phyloP scores from a whole-genome alignment of 202 grass and related monocot species.

The Setaria viridis region DNA sequence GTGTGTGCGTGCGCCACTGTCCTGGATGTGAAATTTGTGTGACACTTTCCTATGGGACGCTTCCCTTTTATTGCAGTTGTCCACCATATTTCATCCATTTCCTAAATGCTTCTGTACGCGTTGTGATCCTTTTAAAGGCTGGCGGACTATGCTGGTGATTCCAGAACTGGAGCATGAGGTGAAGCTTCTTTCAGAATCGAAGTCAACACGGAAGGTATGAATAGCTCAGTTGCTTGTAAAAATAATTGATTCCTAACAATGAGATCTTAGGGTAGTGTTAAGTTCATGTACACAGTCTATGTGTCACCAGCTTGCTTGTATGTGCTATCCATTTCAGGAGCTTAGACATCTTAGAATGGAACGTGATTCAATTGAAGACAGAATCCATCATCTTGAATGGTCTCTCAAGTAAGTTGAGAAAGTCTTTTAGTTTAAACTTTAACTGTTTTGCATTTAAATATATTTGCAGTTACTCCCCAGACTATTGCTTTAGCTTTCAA shows the following conservation, averaged over 20 bases:
- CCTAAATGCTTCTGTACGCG: background rate
- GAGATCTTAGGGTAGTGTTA: conserved; percentile 43
- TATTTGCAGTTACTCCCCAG: background rate
- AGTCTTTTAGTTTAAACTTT: conserved; percentile 15
- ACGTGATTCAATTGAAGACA: conserved; percentile 88
- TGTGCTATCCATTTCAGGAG: conserved; percentile 55
- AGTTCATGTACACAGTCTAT: conserved; percentile 20
- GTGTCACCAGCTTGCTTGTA: conserved; percentile 19
- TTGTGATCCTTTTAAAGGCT: conserved; percentile 55
- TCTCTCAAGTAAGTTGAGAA: conserved; percentile 78
- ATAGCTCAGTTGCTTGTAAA: conserved; percentile 19
- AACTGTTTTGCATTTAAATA: background rate
- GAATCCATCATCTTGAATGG: conserved; percentile 91
- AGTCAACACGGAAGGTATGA: conserved; percentile 77
- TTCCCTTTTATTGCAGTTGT: conserved; percentile 8
- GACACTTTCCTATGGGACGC: background rate
- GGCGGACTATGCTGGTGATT: conserved; percentile 99
- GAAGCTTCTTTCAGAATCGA: conserved; percentile 79
- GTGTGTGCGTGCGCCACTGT: background rate
- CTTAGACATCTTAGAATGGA: conserved; percentile 83
- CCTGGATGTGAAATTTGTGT: background rate
- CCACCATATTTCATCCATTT: conserved; percentile 38
- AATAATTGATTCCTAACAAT: conserved; percentile 16
- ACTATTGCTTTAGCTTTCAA: background rate
- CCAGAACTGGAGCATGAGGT: conserved; percentile 92